Evolutionary conservation across 78 protist genomes (phyloP), one percentile per base, ranked within the genome.

Genomic region (Dictyostelium intermedium): DNA sequence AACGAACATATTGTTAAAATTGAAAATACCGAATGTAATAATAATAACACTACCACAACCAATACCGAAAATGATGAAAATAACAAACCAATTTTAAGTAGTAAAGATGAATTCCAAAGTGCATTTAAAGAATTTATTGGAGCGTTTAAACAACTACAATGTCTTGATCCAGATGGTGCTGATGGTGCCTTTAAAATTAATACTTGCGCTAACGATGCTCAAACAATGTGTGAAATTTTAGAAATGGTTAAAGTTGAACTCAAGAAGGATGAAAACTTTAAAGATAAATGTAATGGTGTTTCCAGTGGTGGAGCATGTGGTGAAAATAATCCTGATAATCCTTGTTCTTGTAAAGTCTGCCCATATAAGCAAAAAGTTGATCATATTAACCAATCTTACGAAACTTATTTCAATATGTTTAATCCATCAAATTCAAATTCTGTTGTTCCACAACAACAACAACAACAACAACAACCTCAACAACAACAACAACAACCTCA

Each of bases 131-230:
- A 87, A 0, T 87, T 87, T 66, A 87, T 87, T 30, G 18, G 86
- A 43, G 93, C 93, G 20, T 87, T 87, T 20, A 87, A 87, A 61
- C 93, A 87, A 63, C 45, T 87, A 2, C 93, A 87, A 63, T 87
- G 93, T 32, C 45, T 87, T 5, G 93, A 87, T 47, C 93, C 84
- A 30, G 93, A 87, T 79, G 93, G 93, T n/a, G 93, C 93, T 18
- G 93, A 87, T 82, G 83, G 72, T 79, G 93, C 84, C 0, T 87
- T 87, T 43, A 87, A 87, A 39, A 87, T 87, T 16, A 87, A 87
- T 41, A 87, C 93, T 16, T 87, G 93, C 32, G 93, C 93, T 0
- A 87, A 77, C 45, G 93, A 87, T 35, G 93, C 93, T 18, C 93
- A 87, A 66, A 87, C 93, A 61, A 87, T 87, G 93, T 87, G 93